A percentile compares a stretch with the other conserved stretches of the same genome.
These are phyloP conservation scores for Xenosphaeropsis pyriputrescens DNA, from an alignment of 2,329 filamentous ascomycete species.

Conservation along the genomic window DNA sequence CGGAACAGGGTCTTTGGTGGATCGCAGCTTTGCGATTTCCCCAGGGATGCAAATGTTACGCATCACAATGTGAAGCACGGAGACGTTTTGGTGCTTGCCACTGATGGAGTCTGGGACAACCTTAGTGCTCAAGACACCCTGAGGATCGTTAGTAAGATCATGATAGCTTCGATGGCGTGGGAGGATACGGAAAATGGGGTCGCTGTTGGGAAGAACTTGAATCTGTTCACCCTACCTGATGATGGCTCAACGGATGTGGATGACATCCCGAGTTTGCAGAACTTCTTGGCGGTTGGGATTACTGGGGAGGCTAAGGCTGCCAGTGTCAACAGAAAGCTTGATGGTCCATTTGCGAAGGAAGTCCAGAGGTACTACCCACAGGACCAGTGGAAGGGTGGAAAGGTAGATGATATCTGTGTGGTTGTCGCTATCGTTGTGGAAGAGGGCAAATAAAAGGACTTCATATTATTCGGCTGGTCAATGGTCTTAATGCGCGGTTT, in stretches of 20 bases:
- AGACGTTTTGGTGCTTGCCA: constrained; percentile 86
- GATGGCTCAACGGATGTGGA: constrained; percentile 19
- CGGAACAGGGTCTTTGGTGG: constrained; percentile 78
- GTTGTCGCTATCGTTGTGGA: constrained; percentile 68
- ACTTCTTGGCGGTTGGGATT: constrained; percentile 63
- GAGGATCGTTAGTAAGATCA: constrained; percentile 59
- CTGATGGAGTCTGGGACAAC: constrained; percentile 94
- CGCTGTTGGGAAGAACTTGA: constrained; percentile 44
- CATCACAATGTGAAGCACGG: constrained; percentile 70
- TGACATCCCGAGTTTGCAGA: constrained; percentile 49
- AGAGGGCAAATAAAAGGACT: constrained; percentile 21
- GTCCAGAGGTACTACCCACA: constrained; percentile 77
- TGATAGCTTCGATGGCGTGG: constrained; percentile 68
- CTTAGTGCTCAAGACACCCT: constrained; percentile 83
- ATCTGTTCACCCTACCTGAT: constrained; percentile 32
- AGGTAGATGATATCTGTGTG: constrained; percentile 90
- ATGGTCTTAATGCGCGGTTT: too few relatives aligned
- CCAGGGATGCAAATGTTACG: constrained; percentile 69
- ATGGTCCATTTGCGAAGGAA: constrained; percentile 87
- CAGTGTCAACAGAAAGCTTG: constrained; percentile 64
- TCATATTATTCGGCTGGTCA: too few relatives aligned
- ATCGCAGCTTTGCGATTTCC: constrained; percentile 65
- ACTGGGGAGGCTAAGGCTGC: constrained; percentile 72
- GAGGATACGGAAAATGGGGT: constrained; percentile 45
- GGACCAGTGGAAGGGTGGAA: constrained; percentile 82